Evolutionary conservation across 768 basidiomycete species (phyloP).

Genomic region (Antrodiella citrinella): DNA sequence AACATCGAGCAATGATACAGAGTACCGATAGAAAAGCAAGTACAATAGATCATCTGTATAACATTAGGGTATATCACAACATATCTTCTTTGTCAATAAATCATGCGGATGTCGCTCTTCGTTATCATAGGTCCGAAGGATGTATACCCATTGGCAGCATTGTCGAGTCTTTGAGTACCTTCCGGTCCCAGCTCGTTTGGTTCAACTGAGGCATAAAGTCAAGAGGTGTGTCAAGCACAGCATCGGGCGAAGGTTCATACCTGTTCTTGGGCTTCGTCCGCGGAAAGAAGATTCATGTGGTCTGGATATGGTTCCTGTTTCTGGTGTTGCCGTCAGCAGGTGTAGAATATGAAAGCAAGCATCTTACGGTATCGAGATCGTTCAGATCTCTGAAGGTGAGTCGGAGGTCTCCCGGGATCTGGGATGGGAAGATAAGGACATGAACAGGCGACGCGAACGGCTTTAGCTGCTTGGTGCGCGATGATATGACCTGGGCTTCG

Average conservation of each 20-base stretch:
- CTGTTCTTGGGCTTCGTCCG: conserved; percentile 47
- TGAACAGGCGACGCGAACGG: conserved; percentile 74
- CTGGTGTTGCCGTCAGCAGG: conserved; percentile 15
- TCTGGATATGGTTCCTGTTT: conserved; percentile 48
- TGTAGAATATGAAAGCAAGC: conserved; percentile 1
- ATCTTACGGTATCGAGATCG: conserved; percentile 44
- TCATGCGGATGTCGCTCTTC: not conserved
- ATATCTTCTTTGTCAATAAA: not conserved
- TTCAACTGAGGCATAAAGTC: conserved; percentile 35
- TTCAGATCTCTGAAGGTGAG: conserved; percentile 63
- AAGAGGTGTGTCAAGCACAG: conserved; percentile 4
- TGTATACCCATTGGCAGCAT: conserved; percentile 39
- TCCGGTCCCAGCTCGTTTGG: conserved; percentile 42
- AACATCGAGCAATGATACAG: too few relatives aligned
- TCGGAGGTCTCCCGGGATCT: conserved; percentile 63
- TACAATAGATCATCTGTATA: too few relatives aligned
- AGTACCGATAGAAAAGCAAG: too few relatives aligned
- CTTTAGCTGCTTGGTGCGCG: conserved; percentile 38
- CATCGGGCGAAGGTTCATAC: too few relatives aligned
- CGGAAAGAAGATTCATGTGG: conserved; percentile 70
- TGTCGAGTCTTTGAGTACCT: conserved; percentile 24
- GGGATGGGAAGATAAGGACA: conserved; percentile 64
- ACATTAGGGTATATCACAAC: too few relatives aligned
- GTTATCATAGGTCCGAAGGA: conserved; percentile 7
- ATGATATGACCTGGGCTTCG: too few relatives aligned